Conservation (phyloP, 2,329 filamentous ascomycete species). For the Stenocarpella maydis region DNA sequence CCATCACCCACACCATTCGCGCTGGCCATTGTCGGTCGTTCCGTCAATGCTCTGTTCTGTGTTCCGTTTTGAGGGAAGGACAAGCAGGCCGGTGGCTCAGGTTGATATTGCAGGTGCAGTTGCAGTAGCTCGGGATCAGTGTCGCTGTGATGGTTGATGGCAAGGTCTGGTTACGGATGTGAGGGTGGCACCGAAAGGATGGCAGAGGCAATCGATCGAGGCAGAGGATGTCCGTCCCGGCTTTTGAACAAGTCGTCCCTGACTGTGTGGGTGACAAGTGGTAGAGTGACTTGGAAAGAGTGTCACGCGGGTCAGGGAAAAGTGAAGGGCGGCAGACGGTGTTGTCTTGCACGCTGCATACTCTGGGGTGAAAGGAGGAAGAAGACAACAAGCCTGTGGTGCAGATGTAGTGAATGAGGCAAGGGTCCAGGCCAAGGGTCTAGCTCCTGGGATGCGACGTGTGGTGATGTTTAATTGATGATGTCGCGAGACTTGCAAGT, state of each 20-base stretch:
- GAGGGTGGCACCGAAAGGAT: not conserved
- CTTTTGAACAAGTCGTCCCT: not conserved
- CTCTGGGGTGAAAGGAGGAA: not conserved
- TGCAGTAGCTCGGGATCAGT: not conserved
- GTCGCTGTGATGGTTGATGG: not conserved
- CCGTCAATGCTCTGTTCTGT: not conserved
- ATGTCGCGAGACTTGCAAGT: conserved; percentile 24
- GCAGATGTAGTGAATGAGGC: not conserved
- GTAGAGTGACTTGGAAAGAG: not conserved
- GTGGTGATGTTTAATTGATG: conserved; percentile 18
- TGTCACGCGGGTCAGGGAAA: not conserved
- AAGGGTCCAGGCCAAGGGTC: not conserved
- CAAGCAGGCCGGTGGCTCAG: not conserved
- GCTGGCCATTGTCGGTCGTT: conserved; percentile 55
- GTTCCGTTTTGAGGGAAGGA: not conserved
- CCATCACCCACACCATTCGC: conserved; percentile 48
- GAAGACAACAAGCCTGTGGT: not conserved
- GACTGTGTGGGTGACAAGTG: not conserved
- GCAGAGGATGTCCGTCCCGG: not conserved
- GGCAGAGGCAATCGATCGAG: not conserved
- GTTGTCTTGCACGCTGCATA: conserved; percentile 2
- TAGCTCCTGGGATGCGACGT: not conserved
- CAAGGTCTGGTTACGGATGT: not conserved
- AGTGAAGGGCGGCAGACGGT: not conserved
- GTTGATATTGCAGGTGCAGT: too few relatives aligned